phyloP scores from a whole-genome alignment of 805 yeast genomes.

The Pichia rugopelliculosa region DNA sequence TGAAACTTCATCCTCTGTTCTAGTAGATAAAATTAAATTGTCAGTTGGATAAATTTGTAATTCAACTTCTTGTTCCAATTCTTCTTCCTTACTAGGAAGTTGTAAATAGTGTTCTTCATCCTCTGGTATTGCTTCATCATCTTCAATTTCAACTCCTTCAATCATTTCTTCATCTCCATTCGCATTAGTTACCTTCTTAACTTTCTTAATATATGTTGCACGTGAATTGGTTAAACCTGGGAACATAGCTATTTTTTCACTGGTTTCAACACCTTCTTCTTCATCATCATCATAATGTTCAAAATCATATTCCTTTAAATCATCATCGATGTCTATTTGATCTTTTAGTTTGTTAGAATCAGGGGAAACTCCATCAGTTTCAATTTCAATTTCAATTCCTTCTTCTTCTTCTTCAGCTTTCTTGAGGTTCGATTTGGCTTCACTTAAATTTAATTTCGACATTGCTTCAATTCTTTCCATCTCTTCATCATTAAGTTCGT shows the following conservation, averaged over 20 bases:
- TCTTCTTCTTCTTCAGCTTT: constrained; percentile 24
- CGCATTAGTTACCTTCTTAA: constrained; percentile 37
- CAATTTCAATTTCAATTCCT: constrained; percentile 17
- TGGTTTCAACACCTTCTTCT: constrained; percentile 49
- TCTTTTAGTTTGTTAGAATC: constrained; percentile 30
- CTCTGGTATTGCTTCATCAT: constrained; percentile 23
- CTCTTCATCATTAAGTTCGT: constrained; percentile 85
- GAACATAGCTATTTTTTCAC: constrained; percentile 56
- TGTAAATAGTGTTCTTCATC: constrained; percentile 56
- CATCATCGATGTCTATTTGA: constrained; percentile 68
- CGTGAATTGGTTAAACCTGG: constrained; percentile 61
- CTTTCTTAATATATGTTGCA: constrained; percentile 46
- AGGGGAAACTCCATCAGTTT: constrained; percentile 10
- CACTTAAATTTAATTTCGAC: constrained; percentile 76
- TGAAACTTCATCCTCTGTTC: constrained; percentile 94
- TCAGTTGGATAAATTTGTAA: constrained; percentile 84
- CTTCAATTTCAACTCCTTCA: constrained; percentile 16
- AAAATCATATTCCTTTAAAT: constrained; percentile 78
- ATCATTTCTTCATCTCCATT: constrained; percentile 27
- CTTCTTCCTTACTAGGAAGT: constrained; percentile 56
- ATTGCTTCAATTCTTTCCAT: constrained; percentile 81
- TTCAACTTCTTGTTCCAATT: constrained; percentile 73
- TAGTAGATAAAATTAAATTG: constrained; percentile 79
- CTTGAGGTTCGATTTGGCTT: constrained; percentile 41
- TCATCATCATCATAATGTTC: constrained; percentile 77